These are phyloP conservation scores for Cutaneotrichosporon sp. DNA, from an alignment of 1,284 basidiomycete genomes.

Conservation along the genomic window DNA sequence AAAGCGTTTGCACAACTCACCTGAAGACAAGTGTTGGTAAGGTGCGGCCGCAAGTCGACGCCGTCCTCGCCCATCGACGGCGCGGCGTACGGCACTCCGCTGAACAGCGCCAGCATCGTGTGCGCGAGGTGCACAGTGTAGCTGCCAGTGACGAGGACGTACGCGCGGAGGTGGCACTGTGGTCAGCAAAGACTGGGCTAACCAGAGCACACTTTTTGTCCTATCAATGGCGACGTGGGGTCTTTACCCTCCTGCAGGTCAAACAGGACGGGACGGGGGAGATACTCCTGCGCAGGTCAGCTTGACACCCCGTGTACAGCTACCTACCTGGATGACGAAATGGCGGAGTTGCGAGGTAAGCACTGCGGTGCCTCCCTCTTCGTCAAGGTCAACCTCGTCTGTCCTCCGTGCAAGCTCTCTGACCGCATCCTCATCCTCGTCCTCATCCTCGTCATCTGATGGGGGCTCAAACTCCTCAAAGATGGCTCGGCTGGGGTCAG, in stretches of 20 bases:
- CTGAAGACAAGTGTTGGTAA: constrained; percentile 97
- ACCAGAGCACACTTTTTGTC: constrained; percentile 64
- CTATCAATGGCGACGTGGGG: constrained; percentile 27
- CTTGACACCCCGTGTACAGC: background rate
- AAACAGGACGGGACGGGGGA: constrained; percentile 67
- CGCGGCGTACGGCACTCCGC: constrained; percentile 62
- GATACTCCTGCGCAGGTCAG: constrained; percentile 63
- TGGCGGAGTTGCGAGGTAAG: constrained; percentile 83
- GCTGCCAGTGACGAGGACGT: constrained; percentile 80
- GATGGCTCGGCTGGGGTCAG: constrained; percentile 54
- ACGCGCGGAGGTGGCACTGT: constrained; percentile 86
- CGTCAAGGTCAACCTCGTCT: constrained; percentile 48
- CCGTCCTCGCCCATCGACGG: constrained; percentile 21
- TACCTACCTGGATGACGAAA: constrained; percentile 86
- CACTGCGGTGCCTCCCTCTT: constrained; percentile 57
- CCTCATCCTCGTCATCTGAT: constrained; percentile 50
- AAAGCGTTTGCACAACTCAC: constrained; percentile 33
- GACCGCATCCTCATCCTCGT: constrained; percentile 40
- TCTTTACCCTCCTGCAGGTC: constrained; percentile 52
- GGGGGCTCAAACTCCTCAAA: constrained; percentile 77
- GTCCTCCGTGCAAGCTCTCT: constrained; percentile 17
- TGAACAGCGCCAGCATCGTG: constrained; percentile 81
- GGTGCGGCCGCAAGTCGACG: constrained; percentile 67
- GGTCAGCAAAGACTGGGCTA: background rate
- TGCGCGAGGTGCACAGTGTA: constrained; percentile 72